Base-by-base conservation (phyloP, 2,329 filamentous ascomycete species). In the Penicillium sp. region DNA sequence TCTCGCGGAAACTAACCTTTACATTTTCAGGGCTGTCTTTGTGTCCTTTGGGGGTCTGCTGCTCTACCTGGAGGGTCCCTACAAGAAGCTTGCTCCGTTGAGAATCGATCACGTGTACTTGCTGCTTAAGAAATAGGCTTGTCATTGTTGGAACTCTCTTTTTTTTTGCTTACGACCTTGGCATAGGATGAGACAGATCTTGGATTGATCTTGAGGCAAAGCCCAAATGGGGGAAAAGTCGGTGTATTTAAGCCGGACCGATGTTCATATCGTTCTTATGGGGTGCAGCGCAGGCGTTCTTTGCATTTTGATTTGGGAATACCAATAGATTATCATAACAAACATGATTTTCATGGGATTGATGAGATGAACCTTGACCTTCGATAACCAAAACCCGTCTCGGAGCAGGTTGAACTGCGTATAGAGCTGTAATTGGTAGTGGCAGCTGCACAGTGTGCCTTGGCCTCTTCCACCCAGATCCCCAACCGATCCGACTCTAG, bases 91-190 rank as follows among this genome's bases (percentile, higher is more conserved):
- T 62, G 95, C 90, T 35, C 89, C 92, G 29, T 79, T 99, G 71
- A 86, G 92, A 69, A 93, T 97, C 70, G 94, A 99, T 75, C 89
- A 96, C 72, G 87, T 95, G 63, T 99, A 99, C 74, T 84, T 99
- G 60, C 83, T 97, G 60, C 81, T 96, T 67, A 99, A 97, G 86
- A 96, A 95, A 86, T 93, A 74, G 71, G 61, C 48, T 40, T 48
- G 49, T n/a, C 10, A 15, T 55, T 35, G 45, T 52, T 35, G 42
- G 12, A 51, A 46, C 53, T 58, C 53, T 56, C 13, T 50, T 37
- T 55, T 52, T 43, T 50, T 51, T 54, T 58, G 41, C 50, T 58
- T 45, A 48, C 46, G 50, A 40, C 29, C 51, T 57, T 46, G 40
- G 38, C 47, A 50, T 31, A 29, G 45, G 46, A 43, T 43, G 47